Base-by-base conservation (phyloP, 2,329 filamentous ascomycete species). In the Ophiostoma australiae region DNA sequence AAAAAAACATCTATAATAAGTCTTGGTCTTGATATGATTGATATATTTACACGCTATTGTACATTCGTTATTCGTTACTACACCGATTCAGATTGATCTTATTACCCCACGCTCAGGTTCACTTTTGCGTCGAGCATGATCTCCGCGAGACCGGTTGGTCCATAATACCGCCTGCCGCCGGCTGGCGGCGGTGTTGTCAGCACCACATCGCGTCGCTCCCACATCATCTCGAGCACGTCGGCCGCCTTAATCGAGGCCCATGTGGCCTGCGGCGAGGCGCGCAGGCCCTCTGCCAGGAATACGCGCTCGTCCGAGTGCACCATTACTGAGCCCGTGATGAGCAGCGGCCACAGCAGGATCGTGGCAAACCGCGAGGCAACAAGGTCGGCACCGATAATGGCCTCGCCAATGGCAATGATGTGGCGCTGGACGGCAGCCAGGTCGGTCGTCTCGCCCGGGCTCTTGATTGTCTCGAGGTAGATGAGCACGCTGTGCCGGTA, bases 321-420 rank as follows among this genome's bases (percentile, higher is more conserved):
- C 13, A 75, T 27, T 11, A 73, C 69, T 1, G 73, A 72, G n/a
- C 74, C 74, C 27, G 71, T 63, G n/a, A 75, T 69, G 6, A 73
- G 31, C 61, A 75, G 55, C 52, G 74, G 74, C 74, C 74, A 75
- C 23, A 74, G 70, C 68, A 74, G 55, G 39, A 75, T 67, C 27
- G 70, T 66, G 41, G 69, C 66, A 69, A 75, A 75, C 37, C 71
- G 72, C 37, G 74, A 75, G 4, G 68, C 68, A 6, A 71, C 72
- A 0, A 75, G 69, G 58, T 72, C 67, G 20, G 68, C 63, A 63
- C 63, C 69, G 20, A 74, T 58, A 5, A 74, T 69, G n/a, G 72
- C 72, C 41, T 70, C 65, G 71, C 70, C 73, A 48, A 74, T 66
- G 35, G 72, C 69, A 15, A 70, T 27, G 17, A 73, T 67, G 71